A percentile compares a stretch with the other conserved stretches of the same genome.
These are phyloP conservation scores for Suillus ampliporus DNA, from an alignment of 768 basidiomycete species.

Conservation along the genomic window DNA sequence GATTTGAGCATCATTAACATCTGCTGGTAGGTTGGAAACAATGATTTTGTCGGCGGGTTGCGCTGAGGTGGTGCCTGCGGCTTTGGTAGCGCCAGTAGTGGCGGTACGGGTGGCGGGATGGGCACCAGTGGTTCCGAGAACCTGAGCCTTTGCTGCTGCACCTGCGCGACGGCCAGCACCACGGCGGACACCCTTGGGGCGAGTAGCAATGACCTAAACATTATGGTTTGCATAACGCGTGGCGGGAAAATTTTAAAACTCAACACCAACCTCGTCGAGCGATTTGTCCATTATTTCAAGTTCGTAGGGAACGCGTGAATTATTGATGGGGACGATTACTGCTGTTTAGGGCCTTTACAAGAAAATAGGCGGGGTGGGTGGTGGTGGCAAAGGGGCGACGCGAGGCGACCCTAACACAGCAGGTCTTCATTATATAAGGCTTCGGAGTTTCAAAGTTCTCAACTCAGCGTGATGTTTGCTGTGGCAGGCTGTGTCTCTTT, in stretches of 20 bases:
- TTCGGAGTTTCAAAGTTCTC: conserved; percentile 28
- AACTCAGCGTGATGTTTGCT: conserved; percentile 12
- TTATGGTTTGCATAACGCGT: conserved; percentile 29
- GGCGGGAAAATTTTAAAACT: conserved; percentile 17
- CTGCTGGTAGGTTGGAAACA: conserved; percentile 89
- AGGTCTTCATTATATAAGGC: conserved; percentile 26
- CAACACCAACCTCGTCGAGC: conserved; percentile 74
- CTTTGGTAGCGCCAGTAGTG: conserved; percentile 47
- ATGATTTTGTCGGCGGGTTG: conserved; percentile 85
- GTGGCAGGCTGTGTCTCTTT: background rate
- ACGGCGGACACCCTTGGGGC: conserved; percentile 51
- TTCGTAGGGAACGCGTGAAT: conserved; percentile 4
- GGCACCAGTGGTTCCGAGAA: conserved; percentile 60
- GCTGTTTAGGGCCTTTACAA: conserved; percentile 9
- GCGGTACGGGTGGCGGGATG: conserved; percentile 61
- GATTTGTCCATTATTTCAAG: conserved; percentile 70
- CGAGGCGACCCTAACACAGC: conserved; percentile 13
- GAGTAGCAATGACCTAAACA: conserved; percentile 69
- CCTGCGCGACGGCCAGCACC: conserved; percentile 48
- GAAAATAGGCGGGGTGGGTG: conserved; percentile 21
- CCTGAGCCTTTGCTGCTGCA: conserved; percentile 55
- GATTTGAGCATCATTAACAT: conserved; percentile 93
- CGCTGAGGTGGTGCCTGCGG: conserved; percentile 45
- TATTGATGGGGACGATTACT: background rate
- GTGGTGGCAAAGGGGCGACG: conserved; percentile 37